Evolutionary conservation across 1,284 basidiomycete species (phyloP), one percentile per base, ranked within the genome.

Genomic region (Irpex sp.): DNA sequence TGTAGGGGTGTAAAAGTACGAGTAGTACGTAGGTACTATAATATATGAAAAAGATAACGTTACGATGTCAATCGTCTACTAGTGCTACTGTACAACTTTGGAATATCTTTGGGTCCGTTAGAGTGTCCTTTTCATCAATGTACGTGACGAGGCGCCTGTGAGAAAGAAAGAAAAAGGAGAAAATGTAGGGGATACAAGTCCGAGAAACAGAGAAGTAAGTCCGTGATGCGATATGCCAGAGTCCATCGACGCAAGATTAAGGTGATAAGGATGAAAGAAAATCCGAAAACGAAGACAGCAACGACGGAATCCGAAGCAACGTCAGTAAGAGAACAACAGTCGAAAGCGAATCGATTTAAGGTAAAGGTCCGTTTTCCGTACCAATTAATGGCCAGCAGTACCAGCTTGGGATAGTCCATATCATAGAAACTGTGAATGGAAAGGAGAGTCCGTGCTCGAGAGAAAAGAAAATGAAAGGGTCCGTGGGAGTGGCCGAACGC

Each of bases 301-400:
- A 63, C 39, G 60, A 55, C 21, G 37, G 17, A 61, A 55, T 64
- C 63, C 60, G 63, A 54, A 55, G 31, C 21, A 55, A 33, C n/a
- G 53, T 55, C 53, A 55, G 53, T 31, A 37, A 37, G 21, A 58
- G 33, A 58, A 51, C 49, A 53, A 57, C 36, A 58, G 58, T 35
- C 26, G 61, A 50, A 56, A 60, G 62, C 13, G 43, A 37, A 62
- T 31, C 35, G 15, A 15, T 31, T 35, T 39, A 50, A 57, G 46
- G 46, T 58, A 47, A 55, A 47, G 64, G 64, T 65, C 64, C 64
- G 57, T 61, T 36, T 60, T 58, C 63, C 66, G 47, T 62, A 62
- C 66, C 66, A 63, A 61, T 35, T 55, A 39, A 37, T 49, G 46
- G 33, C 61, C 62, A 58, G 62, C 62, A 63, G 65, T 63, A 63